phyloP scores from a whole-genome alignment of 2,329 filamentous ascomycete species.

The Pseudocercospora musae region DNA sequence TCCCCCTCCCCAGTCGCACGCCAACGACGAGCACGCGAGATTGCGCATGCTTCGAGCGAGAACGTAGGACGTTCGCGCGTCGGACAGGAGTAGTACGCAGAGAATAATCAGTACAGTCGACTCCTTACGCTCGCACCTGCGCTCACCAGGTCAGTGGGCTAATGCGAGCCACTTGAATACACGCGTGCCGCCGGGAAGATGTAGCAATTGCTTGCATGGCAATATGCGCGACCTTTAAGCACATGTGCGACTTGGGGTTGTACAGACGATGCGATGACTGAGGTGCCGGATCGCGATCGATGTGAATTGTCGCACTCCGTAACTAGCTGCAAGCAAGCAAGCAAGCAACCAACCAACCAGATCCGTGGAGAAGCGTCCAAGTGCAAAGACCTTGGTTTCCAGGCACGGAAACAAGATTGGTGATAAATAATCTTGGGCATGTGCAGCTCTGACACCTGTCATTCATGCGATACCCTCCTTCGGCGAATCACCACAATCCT shows the following conservation, averaged over 20 bases:
- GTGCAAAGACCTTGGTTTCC: neutral
- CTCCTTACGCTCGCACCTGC: neutral
- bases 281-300: neutral
- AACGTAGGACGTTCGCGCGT: constrained; percentile 17
- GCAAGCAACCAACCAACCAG: neutral
- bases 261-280: neutral
- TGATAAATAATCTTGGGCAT: neutral
- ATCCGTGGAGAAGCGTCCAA: neutral
- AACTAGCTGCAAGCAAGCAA: neutral
- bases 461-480: neutral
- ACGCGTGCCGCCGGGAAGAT: neutral
- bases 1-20: neutral
- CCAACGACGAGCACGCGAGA: constrained; percentile 19
- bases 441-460: neutral
- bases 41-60: constrained; percentile 26
- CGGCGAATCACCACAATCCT: neutral
- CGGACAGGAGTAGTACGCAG: neutral
- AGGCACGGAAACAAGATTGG: neutral
- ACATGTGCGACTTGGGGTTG: neutral
- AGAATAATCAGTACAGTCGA: neutral
- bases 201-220: neutral
- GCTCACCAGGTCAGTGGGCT: neutral
- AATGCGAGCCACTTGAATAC: neutral
- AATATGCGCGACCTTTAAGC: neutral
- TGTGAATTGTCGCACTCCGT: neutral